Base-by-base conservation (phyloP, 176 grass and related monocot species). In the Elaeis guineensis region DNA sequence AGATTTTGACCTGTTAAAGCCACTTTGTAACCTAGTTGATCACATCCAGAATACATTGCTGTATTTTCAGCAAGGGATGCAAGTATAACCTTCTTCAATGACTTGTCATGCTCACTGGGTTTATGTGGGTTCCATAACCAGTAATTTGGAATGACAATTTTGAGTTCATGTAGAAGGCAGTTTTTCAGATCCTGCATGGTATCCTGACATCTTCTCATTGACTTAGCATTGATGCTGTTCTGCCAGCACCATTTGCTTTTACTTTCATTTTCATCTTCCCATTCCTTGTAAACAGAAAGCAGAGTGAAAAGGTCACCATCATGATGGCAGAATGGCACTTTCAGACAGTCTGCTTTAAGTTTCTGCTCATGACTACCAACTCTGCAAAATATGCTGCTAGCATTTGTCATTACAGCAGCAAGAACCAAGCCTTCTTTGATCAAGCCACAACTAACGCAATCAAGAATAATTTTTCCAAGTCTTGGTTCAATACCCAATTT, bases 351-450 rank as follows among this genome's bases (percentile, higher is more conserved):
- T 6, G 92, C 81, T 87, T 78, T 97, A 70, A 76, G 81, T 75
- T 96, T 96, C 54, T 73, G 80, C 73, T 90, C 78, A 51, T 78
- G 63, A n/a, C 70, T 82, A 20, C 92, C 92, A 28, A 97, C 78
- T 77, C 92, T 86, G 82, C 92, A 97, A 73, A 97, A 97, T 82
- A 97, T 91, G 65, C 81, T 90, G 65, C 81, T 91, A 65, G 92
- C 79, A 82, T 97, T 90, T 50, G 92, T 80, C 92, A 97, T 97
- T 69, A 97, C 78, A 51, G 92, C 81, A 48, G 92, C 87, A 67
- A 97, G 75, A 66, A 91, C 81, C 54, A 97, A 51, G 35, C 87
- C 92, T 72, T 97, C 92, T 68, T 97, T 97, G 19, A n/a, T 72
- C 80, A 97, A 78, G 62, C 87, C 78, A 85, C 22, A 52, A 58